Base-by-base conservation (phyloP, 306 rosid species). In the Begonia peltatifolia region DNA sequence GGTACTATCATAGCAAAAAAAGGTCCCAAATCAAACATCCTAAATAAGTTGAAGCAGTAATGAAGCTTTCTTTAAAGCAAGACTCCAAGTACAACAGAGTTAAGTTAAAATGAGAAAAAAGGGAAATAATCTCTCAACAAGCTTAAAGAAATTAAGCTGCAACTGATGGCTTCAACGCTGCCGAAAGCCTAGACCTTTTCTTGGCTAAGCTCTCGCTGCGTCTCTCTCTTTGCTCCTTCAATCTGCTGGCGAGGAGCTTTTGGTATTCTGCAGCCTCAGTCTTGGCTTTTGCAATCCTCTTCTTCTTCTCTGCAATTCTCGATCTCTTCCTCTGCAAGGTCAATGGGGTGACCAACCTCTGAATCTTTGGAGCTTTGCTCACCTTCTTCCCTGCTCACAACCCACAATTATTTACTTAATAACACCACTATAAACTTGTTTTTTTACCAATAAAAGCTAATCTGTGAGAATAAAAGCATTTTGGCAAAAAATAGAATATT, bases 291-390 rank as follows among this genome's bases (percentile, higher is more conserved):
- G 60, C 58, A 9, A 71, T 62, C 61, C 81, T 56, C 77, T 71
- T 63, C 65, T 75, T 71, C 71, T 75, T 75, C 46, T 71, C 77
- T 8, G 77, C 74, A 38, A 75, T 67, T 47, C 81, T 75, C 16
- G 66, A 62, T 47, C 81, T 36, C 67, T 75, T 75, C 68, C 77
- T 60, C 20, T 75, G 81, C 44, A 75, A 58, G 6, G 81, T 75
- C 68, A 67, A 46, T 10, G 81, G 38, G 77, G 77, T 75, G 18
- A 75, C 77, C 47, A 75, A 47, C 55, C 81, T 63, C 67, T 75
- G 76, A 54, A 75, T 71, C 63, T 71, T 75, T 3, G 81, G 81
- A 54, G 81, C 77, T 54, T 75, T 75, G 44, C 81, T 75, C 14
- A 52, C 52, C 20, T 75, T 58, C 57, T 71, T 75, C 30, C 76